Evolutionary conservation across 2,329 filamentous ascomycete species (phyloP).

Genomic region (Talaromyces sp.): DNA sequence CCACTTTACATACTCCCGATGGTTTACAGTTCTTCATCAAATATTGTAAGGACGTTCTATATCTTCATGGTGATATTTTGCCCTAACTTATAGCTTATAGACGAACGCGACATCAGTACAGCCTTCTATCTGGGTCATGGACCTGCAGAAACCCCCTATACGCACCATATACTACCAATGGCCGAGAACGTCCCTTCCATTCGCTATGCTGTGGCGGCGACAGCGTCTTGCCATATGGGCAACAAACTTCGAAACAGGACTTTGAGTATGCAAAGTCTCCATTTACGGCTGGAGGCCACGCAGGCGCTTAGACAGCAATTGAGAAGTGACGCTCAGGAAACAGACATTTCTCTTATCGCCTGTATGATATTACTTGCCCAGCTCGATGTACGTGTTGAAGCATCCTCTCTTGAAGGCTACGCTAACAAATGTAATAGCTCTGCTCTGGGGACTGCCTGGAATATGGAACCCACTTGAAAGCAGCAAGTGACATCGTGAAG

Average conservation of each 20-base stretch:
- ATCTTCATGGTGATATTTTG: too few species aligned
- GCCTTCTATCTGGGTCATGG: not conserved
- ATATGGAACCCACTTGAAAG: not conserved
- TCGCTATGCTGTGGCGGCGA: slow-evolving; percentile 3
- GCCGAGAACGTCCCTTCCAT: not conserved
- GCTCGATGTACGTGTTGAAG: not conserved
- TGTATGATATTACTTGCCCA: slow-evolving; percentile 7
- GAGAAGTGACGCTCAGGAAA: not conserved
- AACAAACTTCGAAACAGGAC: not conserved
- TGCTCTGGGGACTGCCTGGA: slow-evolving; percentile 1
- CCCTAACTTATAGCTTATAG: not conserved
- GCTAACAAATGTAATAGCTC: not conserved
- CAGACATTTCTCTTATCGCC: not conserved
- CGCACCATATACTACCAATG: not conserved
- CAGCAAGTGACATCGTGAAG: not conserved
- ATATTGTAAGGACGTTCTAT: not conserved
- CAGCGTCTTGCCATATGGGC: not conserved
- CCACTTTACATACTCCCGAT: not conserved
- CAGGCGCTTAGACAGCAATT: slow-evolving; percentile 1
- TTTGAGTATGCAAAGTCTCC: not conserved
- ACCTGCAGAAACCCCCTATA: not conserved
- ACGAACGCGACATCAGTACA: slow-evolving; percentile 1
- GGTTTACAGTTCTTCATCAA: not conserved
- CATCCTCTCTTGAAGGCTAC: not conserved
- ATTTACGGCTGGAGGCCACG: not conserved